Conservation (phyloP, 2,329 filamentous ascomycete genomes). For the Pestalotiopsis fici region DNA sequence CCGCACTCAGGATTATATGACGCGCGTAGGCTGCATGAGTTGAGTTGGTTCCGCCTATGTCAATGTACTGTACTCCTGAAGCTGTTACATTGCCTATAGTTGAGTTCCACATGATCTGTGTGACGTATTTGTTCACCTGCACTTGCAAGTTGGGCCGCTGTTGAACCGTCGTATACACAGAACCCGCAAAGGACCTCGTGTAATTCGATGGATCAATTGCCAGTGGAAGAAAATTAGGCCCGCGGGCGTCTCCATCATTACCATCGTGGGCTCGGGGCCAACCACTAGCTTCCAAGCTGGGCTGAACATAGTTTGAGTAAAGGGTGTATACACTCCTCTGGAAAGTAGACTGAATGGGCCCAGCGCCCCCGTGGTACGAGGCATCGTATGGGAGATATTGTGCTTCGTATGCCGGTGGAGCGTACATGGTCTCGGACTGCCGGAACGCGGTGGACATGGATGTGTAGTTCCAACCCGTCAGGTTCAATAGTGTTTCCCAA, state of each 20-base stretch:
- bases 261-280: constrained; percentile 7
- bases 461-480: constrained; percentile 13
- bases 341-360: constrained; percentile 11
- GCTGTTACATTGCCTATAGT: background rate
- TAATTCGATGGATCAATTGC: constrained; percentile 12
- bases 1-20: constrained; percentile 10
- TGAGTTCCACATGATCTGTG: background rate
- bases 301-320: constrained; percentile 10
- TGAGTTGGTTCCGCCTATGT: background rate
- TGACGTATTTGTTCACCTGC: constrained; percentile 5
- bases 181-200: constrained; percentile 12
- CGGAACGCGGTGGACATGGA: constrained; percentile 10
- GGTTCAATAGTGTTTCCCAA: constrained; percentile 13
- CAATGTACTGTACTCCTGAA: background rate
- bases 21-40: background rate
- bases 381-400: constrained; percentile 11
- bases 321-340: constrained; percentile 13
- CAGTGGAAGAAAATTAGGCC: constrained; percentile 9
- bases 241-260: constrained; percentile 11
- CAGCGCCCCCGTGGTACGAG: constrained; percentile 7
- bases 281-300: constrained; percentile 6
- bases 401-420: constrained; percentile 7
- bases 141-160: constrained; percentile 5
- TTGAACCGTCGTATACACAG: background rate
- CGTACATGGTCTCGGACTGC: constrained; percentile 12